phyloP scores from a whole-genome alignment of 1,284 basidiomycete species.

The Fomes fomentarius region DNA sequence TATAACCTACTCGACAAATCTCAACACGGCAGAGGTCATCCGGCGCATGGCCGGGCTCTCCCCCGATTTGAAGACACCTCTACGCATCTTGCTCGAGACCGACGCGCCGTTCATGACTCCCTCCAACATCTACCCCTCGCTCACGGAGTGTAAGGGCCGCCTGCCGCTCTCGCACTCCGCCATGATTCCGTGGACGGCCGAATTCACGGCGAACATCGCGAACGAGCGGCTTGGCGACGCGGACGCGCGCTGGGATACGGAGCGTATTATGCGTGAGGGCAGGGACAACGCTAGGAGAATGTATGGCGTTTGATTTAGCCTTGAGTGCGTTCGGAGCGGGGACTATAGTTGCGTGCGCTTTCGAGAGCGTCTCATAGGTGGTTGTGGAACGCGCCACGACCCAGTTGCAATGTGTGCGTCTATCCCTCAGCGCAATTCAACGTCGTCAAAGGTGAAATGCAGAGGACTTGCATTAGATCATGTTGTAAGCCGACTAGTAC shows the following conservation, averaged over 20 bases:
- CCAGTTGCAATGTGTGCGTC: too few species aligned
- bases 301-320: conserved; percentile 55
- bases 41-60: conserved; percentile 46
- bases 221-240: conserved; percentile 34
- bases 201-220: conserved; percentile 62
- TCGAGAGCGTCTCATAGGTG: too few species aligned
- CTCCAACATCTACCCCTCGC: conserved; percentile 64
- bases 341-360: too few species aligned
- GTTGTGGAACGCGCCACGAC: too few species aligned
- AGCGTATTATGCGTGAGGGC: conserved; percentile 61
- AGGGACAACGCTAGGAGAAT: conserved; percentile 65
- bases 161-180: conserved; percentile 75
- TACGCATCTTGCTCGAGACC: conserved; percentile 78
- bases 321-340: too few species aligned
- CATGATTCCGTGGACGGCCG: conserved; percentile 84
- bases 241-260: conserved; percentile 48
- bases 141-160: conserved; percentile 56
- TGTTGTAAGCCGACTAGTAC: too few species aligned
- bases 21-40: conserved; percentile 66
- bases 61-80: conserved; percentile 22
- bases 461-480: too few species aligned
- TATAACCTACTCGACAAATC: conserved; percentile 74
- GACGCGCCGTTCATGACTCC: conserved; percentile 87
- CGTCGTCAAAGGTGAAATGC: too few species aligned
- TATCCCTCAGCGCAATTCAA: too few species aligned